Conservation (phyloP, 2,329 filamentous ascomycete species). For the Cercospora nicotianae region DNA sequence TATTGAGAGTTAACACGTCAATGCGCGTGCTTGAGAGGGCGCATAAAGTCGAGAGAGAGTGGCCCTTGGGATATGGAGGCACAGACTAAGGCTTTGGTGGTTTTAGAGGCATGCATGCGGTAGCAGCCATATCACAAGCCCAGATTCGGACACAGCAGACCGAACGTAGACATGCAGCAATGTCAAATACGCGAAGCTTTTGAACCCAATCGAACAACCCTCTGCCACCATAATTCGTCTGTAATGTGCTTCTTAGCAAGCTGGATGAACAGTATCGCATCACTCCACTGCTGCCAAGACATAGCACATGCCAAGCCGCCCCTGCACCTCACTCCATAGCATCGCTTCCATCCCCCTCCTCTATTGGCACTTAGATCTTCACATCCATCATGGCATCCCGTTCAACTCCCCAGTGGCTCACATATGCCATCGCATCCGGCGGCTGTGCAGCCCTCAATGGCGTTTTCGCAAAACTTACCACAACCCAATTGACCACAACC, state of each 20-base stretch:
- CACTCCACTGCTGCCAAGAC: not conserved
- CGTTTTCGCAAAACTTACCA: conserved; percentile 79
- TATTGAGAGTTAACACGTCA: not conserved
- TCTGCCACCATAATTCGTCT: not conserved
- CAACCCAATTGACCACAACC: conserved; percentile 58
- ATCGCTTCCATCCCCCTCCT: not conserved
- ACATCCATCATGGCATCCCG: conserved; percentile 12
- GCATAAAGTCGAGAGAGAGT: not conserved
- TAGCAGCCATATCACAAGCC: not conserved
- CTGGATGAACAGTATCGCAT: not conserved
- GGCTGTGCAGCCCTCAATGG: conserved; percentile 79
- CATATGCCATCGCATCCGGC: conserved; percentile 71
- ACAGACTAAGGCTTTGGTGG: not conserved
- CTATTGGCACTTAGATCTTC: not conserved
- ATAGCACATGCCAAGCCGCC: not conserved
- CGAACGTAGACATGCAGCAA: not conserved
- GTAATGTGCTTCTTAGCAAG: not conserved
- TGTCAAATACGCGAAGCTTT: not conserved
- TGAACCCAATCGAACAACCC: not conserved
- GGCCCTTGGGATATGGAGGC: not conserved
- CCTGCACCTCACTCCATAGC: not conserved
- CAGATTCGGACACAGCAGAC: not conserved
- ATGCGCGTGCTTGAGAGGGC: not conserved
- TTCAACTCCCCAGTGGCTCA: conserved; percentile 51
- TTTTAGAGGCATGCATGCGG: not conserved